Evolutionary conservation across 2,329 filamentous ascomycete genomes (phyloP).

Genomic region (Pseudofabraea citricarpa): DNA sequence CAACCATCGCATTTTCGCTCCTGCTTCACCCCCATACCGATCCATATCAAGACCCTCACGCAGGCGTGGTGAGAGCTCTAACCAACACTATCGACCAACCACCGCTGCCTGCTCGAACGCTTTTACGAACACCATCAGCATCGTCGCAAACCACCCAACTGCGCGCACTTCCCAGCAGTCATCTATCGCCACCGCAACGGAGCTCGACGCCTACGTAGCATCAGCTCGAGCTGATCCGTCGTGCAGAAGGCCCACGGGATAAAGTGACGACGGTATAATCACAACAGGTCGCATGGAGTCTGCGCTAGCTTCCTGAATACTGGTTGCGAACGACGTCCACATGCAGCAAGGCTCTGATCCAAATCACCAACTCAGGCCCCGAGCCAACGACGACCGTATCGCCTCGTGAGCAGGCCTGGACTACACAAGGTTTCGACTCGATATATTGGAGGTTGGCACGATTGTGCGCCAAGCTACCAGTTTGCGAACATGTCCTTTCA

Average conservation of each 20-base stretch:
- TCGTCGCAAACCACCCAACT: neutral
- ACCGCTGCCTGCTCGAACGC: neutral
- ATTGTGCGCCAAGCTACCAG: conserved; percentile 7
- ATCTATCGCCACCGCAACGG: neutral
- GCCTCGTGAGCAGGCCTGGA: conserved; percentile 6
- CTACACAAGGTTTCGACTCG: conserved; percentile 5
- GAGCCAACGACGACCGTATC: conserved; percentile 13
- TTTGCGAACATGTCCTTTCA: conserved; percentile 53
- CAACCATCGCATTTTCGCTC: conserved; percentile 3
- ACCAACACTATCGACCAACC: too few species aligned
- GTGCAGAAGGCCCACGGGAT: too few species aligned
- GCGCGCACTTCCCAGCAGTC: neutral
- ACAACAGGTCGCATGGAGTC: conserved; percentile 13
- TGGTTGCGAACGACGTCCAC: conserved; percentile 11
- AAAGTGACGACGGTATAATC: neutral
- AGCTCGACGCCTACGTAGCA: neutral
- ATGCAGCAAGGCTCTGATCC: conserved; percentile 15
- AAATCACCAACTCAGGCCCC: conserved; percentile 11
- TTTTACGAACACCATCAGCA: neutral
- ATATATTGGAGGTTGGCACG: conserved; percentile 1
- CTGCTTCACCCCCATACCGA: too few species aligned
- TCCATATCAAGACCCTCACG: too few species aligned
- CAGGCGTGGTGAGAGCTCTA: too few species aligned
- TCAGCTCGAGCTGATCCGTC: neutral
- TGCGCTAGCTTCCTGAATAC: conserved; percentile 9